Base-by-base conservation (phyloP, 345 rosid species). In the Euclidium syriacum region DNA sequence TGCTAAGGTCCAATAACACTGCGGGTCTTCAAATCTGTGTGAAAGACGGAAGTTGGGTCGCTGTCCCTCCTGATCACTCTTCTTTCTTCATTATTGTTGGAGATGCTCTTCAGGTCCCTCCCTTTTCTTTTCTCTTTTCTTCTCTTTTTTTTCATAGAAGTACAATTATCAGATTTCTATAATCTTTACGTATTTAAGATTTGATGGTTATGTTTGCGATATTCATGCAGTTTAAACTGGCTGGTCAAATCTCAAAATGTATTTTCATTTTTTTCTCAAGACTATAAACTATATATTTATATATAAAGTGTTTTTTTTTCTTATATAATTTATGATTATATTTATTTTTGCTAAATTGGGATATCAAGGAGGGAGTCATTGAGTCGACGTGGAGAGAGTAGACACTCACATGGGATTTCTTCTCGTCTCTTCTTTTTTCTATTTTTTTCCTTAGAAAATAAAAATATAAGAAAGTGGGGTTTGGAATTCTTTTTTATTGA, bases 31-130 rank as follows among this genome's bases (percentile, higher is more conserved):
- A 92, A 71, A 85, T 92, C 56, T 82, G 84, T 64, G 64, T 87
- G 11, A 62, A 58, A 52, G 88, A 85, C 29, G 94, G 86, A 44
- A 75, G 46, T 41, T 92, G 96, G 96, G 81, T 87, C 73, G 81
- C 97, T 12, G 97, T 92, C 36, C 80, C 97, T 12, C 95, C 97
- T 60, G 95, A 89, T 70, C 85, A 83, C 58, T 56, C 77, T 12
- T 85, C 95, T 34, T 87, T 92, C 81, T 92, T 87, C 70, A 82
- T 92, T 68, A 92, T 81, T 75, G 97, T 87, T 57, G 98, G 98
- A 10, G 98, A 92, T 79, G 77, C 89, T 23, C 78, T 92, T 39
- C 95, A 92, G 95, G 98, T 89, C 52, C 20, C 20, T 8, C 29
- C 50, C 33, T 30, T 0, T 48, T 14, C 51, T 12, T 10, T 30